Evolutionary conservation across 2,329 filamentous ascomycete genomes (phyloP), one percentile per base, ranked within the genome.

Genomic region (Fusarium dlaminii): DNA sequence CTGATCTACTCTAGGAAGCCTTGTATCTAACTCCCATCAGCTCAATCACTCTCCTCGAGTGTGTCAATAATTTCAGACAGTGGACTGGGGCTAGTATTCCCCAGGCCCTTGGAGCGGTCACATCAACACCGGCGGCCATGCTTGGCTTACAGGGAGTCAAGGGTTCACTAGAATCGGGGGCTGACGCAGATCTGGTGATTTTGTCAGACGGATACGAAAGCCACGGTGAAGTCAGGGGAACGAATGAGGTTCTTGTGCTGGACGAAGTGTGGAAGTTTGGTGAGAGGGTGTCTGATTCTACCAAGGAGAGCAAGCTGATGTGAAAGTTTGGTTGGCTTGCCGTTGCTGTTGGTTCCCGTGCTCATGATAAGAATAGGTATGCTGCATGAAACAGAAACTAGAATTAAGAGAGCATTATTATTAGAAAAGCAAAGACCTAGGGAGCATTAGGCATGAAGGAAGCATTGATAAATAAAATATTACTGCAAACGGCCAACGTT

Each of bases 251-350:
- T 66, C 83, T 96, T 45, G 84, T 88, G 17, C 86, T 95, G n/a
- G 91, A 94, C 68, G 89, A 94, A 82, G 92, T 94, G 27, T 95
- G 92, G 93, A 95, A 95, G 83, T 94, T 94, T 84, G 93, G 93
- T 11, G 83, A 83, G 40, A 84, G 86, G 73, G 87, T 92, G 29
- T 78, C 77, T 59, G 77, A 75, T 42, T 65, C 76, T 29, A 72
- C 75, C 22, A 70, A 70, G 20, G 63, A 57, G 17, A 59, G 40
- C 30, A 56, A 66, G 42, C 43, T 65, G 64, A 73, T 74, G 66
- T 78, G 67, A 71, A 68, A 45, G 43, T 34, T 52, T 52, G 52
- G 48, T 49, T 56, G 39, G 36, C 37, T 55, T 57, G 57, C 45
- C 65, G 54, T 58, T 59, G 36, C 45, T 43, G 36, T 54, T 45